These are phyloP conservation scores for Odonthalia washingtoniensis DNA, from an alignment of 31 red algal species.

Conservation along the genomic window DNA sequence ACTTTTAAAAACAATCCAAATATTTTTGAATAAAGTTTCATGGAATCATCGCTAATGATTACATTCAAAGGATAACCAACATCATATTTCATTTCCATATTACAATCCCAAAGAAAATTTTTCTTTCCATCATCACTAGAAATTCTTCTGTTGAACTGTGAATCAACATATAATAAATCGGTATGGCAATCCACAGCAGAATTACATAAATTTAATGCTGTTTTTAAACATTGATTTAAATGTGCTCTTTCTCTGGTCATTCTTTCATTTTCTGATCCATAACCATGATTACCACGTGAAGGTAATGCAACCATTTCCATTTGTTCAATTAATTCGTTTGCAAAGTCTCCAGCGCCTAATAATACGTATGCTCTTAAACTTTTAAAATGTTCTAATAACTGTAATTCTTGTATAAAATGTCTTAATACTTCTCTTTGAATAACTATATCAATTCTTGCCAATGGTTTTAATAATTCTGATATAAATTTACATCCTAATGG, in stretches of 20 bases:
- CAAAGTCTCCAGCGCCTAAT: conserved; percentile 76
- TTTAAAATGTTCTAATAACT: conserved; percentile 52
- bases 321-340: conserved; percentile 61
- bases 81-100: conserved; percentile 51
- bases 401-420: conserved; percentile 44
- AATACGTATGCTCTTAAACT: conserved; percentile 56
- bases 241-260: conserved; percentile 44
- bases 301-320: conserved; percentile 48
- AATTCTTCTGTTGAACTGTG: conserved; percentile 11
- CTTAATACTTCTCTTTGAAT: conserved; percentile 50
- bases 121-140: not conserved
- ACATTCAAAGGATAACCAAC: conserved; percentile 58
- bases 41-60: conserved; percentile 39
- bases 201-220: conserved; percentile 52
- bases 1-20: conserved; percentile 62
- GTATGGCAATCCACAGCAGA: conserved; percentile 15
- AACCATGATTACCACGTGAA: conserved; percentile 51
- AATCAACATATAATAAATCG: conserved; percentile 40
- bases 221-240: conserved; percentile 54
- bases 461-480: conserved; percentile 25
- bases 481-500: conserved; percentile 5
- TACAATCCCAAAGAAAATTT: conserved; percentile 48
- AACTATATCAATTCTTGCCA: conserved; percentile 46
- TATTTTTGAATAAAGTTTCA: conserved; percentile 58
- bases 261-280: conserved; percentile 48